Base-by-base conservation (phyloP, 2,329 filamentous ascomycete genomes). In the Amauroascus verrucosus region DNA sequence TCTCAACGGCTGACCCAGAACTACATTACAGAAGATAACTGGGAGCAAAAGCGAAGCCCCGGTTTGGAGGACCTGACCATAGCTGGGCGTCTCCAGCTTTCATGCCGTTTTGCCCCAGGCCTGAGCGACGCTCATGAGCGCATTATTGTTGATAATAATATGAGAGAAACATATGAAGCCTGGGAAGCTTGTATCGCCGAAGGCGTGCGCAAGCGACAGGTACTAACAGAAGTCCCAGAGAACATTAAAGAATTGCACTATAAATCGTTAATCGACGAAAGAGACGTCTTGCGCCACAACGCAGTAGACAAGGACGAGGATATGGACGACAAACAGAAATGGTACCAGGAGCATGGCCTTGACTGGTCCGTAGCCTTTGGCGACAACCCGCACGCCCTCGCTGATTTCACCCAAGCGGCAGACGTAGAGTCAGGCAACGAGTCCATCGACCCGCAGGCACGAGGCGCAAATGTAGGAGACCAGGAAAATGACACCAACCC, bases 101-200 rank as follows among this genome's bases (percentile, higher is more conserved):
- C 77, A 1, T 87, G 82, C 9, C 79, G 83, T 11, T 97, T 97
- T 75, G 94, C 93, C 59, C 83, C 90, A 0, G 91, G 91, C 13
- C 95, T 88, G 47, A 90, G 96, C 65, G 82, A 87, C 51, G 85
- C 88, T 16, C 93, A 97, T 65, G 79, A 87, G 59, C 77, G 76
- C 1, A 96, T 95, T 61, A 83, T 95, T 20, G 80, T 82, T 46
- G 87, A 94, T 67, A 95, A 95, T 63, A 83, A 95, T 65, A 84
- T 85, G 1, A 84, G 91, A 30, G 93, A 97, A 73, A 96, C 90
- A 0, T 95, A 88, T 59, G 91, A 97, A 71, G 86, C 85, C 0
- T 97, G 90, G 88, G 89, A 96, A 68, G 87, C 89, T 0, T 96
- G 91, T 66, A 81, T 85, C 38, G 82, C 88, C 0, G 90, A 97